Evolutionary conservation across 2,329 filamentous ascomycete species (phyloP), one percentile per base, ranked within the genome.

Genomic region (Allantophomopsis lycopodina): DNA sequence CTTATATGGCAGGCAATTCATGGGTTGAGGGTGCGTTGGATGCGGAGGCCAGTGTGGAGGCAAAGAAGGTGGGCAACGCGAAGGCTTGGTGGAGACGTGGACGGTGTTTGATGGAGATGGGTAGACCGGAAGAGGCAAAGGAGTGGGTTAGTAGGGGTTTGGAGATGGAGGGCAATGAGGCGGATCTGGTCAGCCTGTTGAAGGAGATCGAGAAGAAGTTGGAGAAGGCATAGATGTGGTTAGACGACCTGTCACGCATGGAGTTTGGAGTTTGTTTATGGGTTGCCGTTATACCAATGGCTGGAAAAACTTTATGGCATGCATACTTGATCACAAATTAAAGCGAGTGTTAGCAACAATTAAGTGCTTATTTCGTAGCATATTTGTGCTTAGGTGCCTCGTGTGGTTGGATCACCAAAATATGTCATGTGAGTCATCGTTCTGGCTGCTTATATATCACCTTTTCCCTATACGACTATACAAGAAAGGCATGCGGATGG

Each of bases 21-120:
- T 96, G 89, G 88, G 71, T 83, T 1, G 86, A 91, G 63, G 91
- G 77, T 5, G 73, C 81, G n/a, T 70, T 86, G 5, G 91, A 98
- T 61, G 88, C 87, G 4, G 82, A 93, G 64, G 74, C 78, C 21
- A 91, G 84, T 57, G 81, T 94, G 34, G 88, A 94, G 67, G 79
- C 85, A 46, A 88, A 89, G 69, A 74, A 78, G 48, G 72, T 80
- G 33, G 87, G 82, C 32, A 96, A 98, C 59, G 78, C 84, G 1
- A 96, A 96, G 74, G 88, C 79, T 0, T 96, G 89, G 86, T 95
- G 86, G 80, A 70, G 91, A 45, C 69, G 84, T 45, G 91, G 84
- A 8, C 78, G 77, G 64, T 93, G 86, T 56, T 61, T 96, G 55
- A 62, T 81, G 48, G 91, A 98, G 74, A 96, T 96, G 91, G 82